Evolutionary conservation across 352 stramenopile species (phyloP).

Genomic region (Phytophthora quininea): DNA sequence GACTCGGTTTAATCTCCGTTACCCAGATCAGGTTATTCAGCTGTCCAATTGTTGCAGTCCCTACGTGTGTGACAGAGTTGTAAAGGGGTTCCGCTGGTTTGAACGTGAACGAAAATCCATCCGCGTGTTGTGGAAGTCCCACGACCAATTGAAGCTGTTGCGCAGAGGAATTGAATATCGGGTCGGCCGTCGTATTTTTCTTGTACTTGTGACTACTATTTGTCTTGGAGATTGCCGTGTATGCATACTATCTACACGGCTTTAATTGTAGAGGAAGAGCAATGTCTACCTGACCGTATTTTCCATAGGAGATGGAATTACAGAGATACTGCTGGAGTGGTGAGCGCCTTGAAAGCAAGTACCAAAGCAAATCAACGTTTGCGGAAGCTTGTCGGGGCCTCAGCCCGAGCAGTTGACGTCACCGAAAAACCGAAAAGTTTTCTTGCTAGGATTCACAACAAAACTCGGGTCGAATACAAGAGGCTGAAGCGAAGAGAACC

Average conservation of each 20-base stretch:
- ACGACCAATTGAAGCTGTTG: constrained; percentile 1
- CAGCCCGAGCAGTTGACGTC: neutral
- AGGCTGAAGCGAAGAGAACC: neutral
- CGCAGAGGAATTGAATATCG: constrained; percentile 5
- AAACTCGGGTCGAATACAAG: neutral
- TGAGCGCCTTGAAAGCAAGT: neutral
- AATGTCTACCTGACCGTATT: neutral
- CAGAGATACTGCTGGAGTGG: neutral
- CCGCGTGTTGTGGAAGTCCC: constrained; percentile 1
- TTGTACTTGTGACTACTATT: constrained; percentile 7
- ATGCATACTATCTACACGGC: neutral
- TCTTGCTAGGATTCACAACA: neutral
- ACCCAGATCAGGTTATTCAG: neutral
- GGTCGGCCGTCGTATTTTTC: neutral
- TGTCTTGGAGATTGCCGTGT: constrained; percentile 3
- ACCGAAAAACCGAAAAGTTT: neutral
- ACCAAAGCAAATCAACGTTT: neutral
- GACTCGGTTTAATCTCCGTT: neutral
- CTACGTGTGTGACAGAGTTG: neutral
- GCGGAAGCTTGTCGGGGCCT: neutral
- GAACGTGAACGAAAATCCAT: constrained; percentile 1
- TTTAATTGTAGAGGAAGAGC: neutral
- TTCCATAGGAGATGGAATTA: constrained; percentile 1
- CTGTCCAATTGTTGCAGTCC: neutral
- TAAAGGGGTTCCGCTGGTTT: neutral